A percentile compares a stretch with the other conserved stretches of the same genome.
These are phyloP conservation scores for Cryoendolithus antarcticus DNA, from an alignment of 2,329 filamentous ascomycete species.

Conservation along the genomic window DNA sequence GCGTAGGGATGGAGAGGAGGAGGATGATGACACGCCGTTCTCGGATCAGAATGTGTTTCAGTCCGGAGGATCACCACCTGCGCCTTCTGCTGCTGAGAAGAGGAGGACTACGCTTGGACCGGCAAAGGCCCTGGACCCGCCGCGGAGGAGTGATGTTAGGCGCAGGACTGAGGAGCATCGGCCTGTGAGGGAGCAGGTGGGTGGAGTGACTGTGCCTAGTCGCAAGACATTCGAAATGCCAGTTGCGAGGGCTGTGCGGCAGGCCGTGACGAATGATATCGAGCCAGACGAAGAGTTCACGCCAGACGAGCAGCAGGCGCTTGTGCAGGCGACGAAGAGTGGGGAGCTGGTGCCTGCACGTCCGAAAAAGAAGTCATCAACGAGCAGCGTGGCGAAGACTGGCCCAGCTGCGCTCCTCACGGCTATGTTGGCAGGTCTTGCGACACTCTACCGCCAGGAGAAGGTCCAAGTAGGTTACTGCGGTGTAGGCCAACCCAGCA, in stretches of 20 bases:
- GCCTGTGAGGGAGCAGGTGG: constrained; percentile 38
- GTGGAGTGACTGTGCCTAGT: constrained; percentile 41
- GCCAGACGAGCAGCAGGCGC: constrained; percentile 70
- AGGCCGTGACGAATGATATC: constrained; percentile 32
- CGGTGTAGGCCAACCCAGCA: constrained; percentile 57
- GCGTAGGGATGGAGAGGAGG: constrained; percentile 17
- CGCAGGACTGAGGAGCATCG: constrained; percentile 32
- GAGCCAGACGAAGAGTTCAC: constrained; percentile 87
- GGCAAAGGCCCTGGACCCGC: constrained; percentile 25
- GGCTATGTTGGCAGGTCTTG: constrained; percentile 59
- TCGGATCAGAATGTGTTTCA: constrained; percentile 90
- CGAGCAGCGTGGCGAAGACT: constrained; percentile 42
- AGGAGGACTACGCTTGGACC: constrained; percentile 39
- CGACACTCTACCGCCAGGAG: constrained; percentile 79
- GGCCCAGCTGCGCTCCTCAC: constrained; percentile 61
- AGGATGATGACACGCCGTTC: constrained; percentile 51
- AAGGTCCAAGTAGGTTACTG: constrained; percentile 96
- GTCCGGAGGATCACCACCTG: constrained; percentile 19
- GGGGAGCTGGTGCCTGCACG: constrained; percentile 33
- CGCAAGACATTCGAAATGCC: constrained; percentile 49
- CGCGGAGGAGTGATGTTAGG: constrained; percentile 30
- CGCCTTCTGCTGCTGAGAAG: constrained; percentile 44
- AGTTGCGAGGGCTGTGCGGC: constrained; percentile 31
- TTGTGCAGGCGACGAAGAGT: constrained; percentile 53
- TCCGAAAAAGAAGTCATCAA: constrained; percentile 29